A percentile compares a stretch with the other conserved stretches of the same genome.
Evolutionary conservation across 208 protist species (phyloP).

Genomic region (Tritrichomonas foetus): DNA sequence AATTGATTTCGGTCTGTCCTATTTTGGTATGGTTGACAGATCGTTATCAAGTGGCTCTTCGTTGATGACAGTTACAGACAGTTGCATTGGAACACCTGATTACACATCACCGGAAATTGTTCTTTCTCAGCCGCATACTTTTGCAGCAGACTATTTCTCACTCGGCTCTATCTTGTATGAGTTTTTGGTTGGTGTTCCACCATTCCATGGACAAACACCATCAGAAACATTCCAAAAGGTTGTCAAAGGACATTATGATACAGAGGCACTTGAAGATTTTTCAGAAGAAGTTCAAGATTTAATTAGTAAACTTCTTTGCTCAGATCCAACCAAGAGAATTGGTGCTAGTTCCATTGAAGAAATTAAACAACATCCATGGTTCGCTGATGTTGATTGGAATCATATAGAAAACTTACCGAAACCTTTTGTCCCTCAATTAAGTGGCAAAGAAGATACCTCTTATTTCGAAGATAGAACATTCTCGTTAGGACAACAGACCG

Average conservation of each 20-base stretch:
- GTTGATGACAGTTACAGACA: no score
- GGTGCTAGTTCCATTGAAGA: background rate
- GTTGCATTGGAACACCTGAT: background rate
- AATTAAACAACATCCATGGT: conserved; percentile 8
- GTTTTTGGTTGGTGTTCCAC: background rate
- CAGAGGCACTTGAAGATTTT: background rate
- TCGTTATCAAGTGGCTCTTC: no score
- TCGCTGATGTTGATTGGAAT: background rate
- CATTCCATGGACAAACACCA: background rate
- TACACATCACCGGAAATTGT: conserved; percentile 12
- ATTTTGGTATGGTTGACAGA: background rate
- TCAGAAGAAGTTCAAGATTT: background rate
- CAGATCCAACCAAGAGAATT: background rate
- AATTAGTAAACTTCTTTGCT: background rate
- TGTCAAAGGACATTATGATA: background rate
- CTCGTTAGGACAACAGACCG: background rate
- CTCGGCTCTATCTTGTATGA: background rate
- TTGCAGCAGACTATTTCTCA: background rate
- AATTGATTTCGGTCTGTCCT: background rate
- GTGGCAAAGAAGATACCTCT: background rate
- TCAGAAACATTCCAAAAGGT: background rate
- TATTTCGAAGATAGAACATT: background rate
- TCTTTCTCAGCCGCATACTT: background rate
- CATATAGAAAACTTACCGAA: background rate
- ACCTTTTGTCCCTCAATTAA: background rate